A percentile compares a stretch with the other conserved stretches of the same genome.
These are phyloP conservation scores for Ganoderma meredithae DNA, from an alignment of 1,284 basidiomycete genomes.

Conservation along the genomic window DNA sequence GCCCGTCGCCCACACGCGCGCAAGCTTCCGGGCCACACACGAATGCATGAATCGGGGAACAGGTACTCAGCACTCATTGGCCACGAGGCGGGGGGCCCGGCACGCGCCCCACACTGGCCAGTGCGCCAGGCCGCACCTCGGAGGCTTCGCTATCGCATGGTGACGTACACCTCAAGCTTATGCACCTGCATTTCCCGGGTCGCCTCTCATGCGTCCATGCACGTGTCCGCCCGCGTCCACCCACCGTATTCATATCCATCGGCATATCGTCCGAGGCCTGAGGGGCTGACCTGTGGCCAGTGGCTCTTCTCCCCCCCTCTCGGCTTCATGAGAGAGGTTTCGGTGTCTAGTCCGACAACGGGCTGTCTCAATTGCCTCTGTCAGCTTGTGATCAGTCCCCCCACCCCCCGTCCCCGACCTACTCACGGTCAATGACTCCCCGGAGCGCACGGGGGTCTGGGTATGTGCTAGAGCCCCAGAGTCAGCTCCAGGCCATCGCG, in stretches of 20 bases:
- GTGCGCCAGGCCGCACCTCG: neutral
- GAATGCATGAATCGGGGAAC: slow-evolving; percentile 11
- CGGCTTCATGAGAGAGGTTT: neutral
- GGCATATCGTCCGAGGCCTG: neutral
- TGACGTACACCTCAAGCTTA: slow-evolving; percentile 3
- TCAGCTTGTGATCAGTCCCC: slow-evolving; percentile 1
- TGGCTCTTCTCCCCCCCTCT: neutral
- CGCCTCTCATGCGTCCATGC: neutral
- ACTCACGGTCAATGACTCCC: neutral
- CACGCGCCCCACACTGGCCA: neutral
- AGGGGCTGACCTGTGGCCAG: neutral
- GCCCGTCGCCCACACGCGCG: neutral
- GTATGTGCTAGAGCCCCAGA: neutral
- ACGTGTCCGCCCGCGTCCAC: neutral
- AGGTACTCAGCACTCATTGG: slow-evolving; percentile 13
- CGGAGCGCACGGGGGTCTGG: neutral
- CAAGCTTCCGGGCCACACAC: slow-evolving; percentile 1
- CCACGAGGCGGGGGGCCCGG: slow-evolving; percentile 16
- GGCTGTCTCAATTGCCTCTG: neutral
- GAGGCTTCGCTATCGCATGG: neutral
- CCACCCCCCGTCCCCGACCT: neutral
- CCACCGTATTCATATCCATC: neutral
- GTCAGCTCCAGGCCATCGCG: neutral
- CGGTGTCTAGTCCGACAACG: neutral
- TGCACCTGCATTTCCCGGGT: neutral